Percentiles rank a stretch among this genome's conserved stretches.
These are phyloP conservation scores for Metrosideros polymorpha DNA, from an alignment of 441 rosid genomes.

Conservation along the genomic window DNA sequence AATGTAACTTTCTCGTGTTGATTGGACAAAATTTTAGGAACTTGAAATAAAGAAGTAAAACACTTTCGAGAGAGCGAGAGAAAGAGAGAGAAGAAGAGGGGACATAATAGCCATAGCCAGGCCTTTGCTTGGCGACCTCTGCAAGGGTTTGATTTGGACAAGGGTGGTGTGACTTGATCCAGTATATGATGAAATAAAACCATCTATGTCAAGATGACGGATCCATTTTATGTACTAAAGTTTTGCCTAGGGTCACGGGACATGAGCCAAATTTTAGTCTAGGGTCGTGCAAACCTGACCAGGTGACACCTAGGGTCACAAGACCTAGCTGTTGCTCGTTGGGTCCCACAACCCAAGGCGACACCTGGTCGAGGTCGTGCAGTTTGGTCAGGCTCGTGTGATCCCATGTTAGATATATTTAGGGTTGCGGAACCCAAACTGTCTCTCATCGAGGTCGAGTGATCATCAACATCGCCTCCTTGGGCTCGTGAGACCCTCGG, in stretches of 20 bases:
- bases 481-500: not conserved
- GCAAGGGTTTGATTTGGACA: not conserved
- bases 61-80: not conserved
- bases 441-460: not conserved
- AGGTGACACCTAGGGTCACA: not conserved
- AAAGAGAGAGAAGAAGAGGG: not conserved
- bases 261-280: not conserved
- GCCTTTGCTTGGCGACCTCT: not conserved
- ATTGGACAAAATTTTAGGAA: not conserved
- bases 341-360: not conserved
- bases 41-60: not conserved
- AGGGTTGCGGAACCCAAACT: not conserved
- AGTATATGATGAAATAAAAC: too few species aligned
- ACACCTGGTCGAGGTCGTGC: not conserved
- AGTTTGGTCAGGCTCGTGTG: fast-evolving
- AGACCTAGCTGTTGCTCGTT: not conserved
- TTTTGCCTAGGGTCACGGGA: not conserved
- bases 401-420: not conserved
- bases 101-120: too few species aligned
- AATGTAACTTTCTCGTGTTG: not conserved
- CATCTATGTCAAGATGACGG: too few species aligned
- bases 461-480: not conserved
- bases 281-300: not conserved
- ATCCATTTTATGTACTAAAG: too few species aligned
- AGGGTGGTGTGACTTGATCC: not conserved